Evolutionary conservation across 176 grass and related monocot genomes (phyloP).

Genomic region (Dactylis glomerata): DNA sequence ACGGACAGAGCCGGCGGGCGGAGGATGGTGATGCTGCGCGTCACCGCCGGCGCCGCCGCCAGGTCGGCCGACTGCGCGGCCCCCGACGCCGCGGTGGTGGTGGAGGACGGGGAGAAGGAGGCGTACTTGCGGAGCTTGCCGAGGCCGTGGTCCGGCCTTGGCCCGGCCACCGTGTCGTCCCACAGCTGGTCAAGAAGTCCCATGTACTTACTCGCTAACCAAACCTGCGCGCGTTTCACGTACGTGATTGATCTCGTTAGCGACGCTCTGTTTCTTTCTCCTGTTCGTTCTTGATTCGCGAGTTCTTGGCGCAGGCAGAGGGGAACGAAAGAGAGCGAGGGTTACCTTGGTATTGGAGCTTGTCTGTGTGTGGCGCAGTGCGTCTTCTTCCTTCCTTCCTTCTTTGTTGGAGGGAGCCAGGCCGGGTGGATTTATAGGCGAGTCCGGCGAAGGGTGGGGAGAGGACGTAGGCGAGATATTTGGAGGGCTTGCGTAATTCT

Average conservation of each 20-base stretch:
- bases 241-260: too few relatives aligned
- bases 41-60: constrained; percentile 32
- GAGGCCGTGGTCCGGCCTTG: constrained; percentile 74
- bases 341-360: constrained; percentile 7
- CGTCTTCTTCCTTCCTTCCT: not conserved
- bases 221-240: constrained; percentile 5
- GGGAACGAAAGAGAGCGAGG: not conserved
- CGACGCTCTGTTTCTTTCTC: too few relatives aligned
- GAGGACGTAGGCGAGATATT: constrained; percentile 37
- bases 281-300: constrained; percentile 1
- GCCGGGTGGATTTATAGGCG: constrained; percentile 33
- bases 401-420: constrained; percentile 17
- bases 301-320: not conserved
- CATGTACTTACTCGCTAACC: constrained; percentile 9
- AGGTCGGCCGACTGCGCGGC: not conserved
- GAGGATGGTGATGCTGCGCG: constrained; percentile 71
- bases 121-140: constrained; percentile 82
- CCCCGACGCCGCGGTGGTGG: not conserved
- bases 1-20: constrained; percentile 47
- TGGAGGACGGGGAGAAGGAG: constrained; percentile 57
- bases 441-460: not conserved
- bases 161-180: constrained; percentile 94
- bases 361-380: not conserved
- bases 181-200: constrained; percentile 86
- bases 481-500: constrained; percentile 18